Evolutionary conservation across 805 yeast genomes (phyloP), one percentile per base, ranked within the genome.

Genomic region (Zygotorulaspora florentina): DNA sequence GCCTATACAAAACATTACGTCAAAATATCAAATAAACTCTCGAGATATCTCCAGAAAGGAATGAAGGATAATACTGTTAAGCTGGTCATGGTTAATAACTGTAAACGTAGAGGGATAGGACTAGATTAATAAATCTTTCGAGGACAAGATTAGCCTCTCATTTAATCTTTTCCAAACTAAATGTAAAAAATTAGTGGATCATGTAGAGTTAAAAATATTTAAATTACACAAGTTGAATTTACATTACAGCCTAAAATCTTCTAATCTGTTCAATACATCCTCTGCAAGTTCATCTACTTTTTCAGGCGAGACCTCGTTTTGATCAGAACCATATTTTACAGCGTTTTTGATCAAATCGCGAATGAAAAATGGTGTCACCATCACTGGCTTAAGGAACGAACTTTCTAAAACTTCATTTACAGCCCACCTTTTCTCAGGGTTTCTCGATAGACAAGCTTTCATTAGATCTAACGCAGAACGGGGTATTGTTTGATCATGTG

Each of bases 331-430:
- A 65, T 79, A 87, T 48, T 77, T 75, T 18, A 88, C 84, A 2
- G 96, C 89, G 67, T 81, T 83, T 46, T 78, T 81, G 25, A 87
- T 83, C 55, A 89, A 68, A 54, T 84, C 90, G 45, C 77, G 71
- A 25, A 88, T 71, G 52, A 87, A 81, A 17, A 73, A 71, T 54
- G 78, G 78, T 31, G 86, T 80, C 2, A 89, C 85, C 25, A 81
- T 73, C 49, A 84, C 77, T 1, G 98, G 96, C 39, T 75, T 76
- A 51, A 90, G 69, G 56, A 89, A 91, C 27, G 81, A 75, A 30
- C 85, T 75, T 10, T 68, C 41, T 31, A 88, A 62, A 17, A 88
- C 74, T 56, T 83, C 76, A 8, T 76, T 75, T 4, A 81, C 77
- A 0, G 87, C 80, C 68, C 80, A 72, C 39, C 98, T 71, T 30